Evolutionary conservation across 768 basidiomycete genomes (phyloP), one percentile per base, ranked within the genome.

Genomic region (Lyophyllum atratum): DNA sequence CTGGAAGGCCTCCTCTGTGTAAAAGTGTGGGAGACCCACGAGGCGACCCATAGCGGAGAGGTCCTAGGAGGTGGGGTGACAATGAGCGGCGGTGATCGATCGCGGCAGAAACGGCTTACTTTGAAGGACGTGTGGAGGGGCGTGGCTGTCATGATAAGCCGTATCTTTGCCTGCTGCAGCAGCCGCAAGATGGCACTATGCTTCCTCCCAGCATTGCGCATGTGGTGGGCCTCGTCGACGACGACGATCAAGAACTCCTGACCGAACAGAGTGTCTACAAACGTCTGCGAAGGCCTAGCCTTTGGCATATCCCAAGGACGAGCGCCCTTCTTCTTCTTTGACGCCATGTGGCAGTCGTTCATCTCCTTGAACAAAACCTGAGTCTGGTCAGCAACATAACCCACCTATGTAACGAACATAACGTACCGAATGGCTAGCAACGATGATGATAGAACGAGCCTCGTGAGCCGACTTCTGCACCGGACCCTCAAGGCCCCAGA

Each of bases 381-480:
- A 28, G 45, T 9, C 9, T n/a, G 11, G 31, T 57, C 39, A 49
- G 46, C 29, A 53, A 10, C 3, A 42, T 14, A 28, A 26, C 49
- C 33, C n/a, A 52, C 34, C 14, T 50, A 14, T 28, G 56, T 14
- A 45, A 21, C 22, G 40, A 46, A 45, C 15, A 47, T 42, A 4
- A 60, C 68, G 26, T 54, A 73, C 71, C 7, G 69, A 65, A n/a
- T 70, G 68, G 4, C 58, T 54, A 0, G 64, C 62, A n/a, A 73
- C n/a, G 14, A 72, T 61, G 11, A 70, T 66, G 1, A 48, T 15
- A 10, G 60, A 55, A 21, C 59, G 51, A 0, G 42, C 26, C 0
- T 37, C 22, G 29, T 66, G 64, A 1, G 62, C 58, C 0, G 70
- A 68, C 3, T 11, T 3, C 0, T 25, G 10, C 19, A 65, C 66